Conservation (phyloP, 176 grass and related monocot genomes). For the Ampelocalamus luodianensis region DNA sequence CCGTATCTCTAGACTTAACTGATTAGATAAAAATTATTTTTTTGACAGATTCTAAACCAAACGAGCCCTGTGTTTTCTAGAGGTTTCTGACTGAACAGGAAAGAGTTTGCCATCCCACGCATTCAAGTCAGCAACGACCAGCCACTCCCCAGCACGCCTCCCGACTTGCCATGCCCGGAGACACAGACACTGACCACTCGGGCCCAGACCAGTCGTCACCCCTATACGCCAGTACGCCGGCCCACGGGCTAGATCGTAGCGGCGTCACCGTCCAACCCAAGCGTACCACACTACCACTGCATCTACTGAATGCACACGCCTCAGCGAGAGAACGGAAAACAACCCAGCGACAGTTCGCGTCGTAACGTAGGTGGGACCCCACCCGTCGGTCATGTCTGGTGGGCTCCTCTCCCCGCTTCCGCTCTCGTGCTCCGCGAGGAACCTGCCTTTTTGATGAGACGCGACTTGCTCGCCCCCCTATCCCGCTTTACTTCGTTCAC, state of each 20-base stretch:
- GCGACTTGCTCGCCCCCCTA: not conserved
- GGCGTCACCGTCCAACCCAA: not conserved
- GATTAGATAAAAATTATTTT: too few species aligned
- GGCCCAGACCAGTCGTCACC: not conserved
- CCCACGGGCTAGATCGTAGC: conserved; percentile 10
- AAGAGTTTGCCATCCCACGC: too few species aligned
- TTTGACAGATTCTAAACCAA: too few species aligned
- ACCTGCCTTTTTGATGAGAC: not conserved
- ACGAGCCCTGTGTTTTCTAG: too few species aligned
- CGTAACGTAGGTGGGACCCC: not conserved
- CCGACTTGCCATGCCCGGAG: not conserved
- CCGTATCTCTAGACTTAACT: too few species aligned
- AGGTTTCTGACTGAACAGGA: too few species aligned
- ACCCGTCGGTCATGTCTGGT: not conserved
- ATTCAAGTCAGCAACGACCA: too few species aligned
- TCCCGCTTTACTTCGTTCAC: not conserved
- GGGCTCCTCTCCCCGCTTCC: not conserved
- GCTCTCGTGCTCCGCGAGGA: conserved; percentile 12
- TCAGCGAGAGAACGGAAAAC: not conserved
- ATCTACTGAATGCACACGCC: not conserved
- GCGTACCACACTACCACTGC: not conserved
- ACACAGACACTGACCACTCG: not conserved
- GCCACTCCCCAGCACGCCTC: too few species aligned
- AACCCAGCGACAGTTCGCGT: not conserved
- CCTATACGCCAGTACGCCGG: not conserved